Evolutionary conservation across 495 filamentous ascomycete genomes (phyloP), one percentile per base, ranked within the genome.

Genomic region (Hypoxylon rickii): DNA sequence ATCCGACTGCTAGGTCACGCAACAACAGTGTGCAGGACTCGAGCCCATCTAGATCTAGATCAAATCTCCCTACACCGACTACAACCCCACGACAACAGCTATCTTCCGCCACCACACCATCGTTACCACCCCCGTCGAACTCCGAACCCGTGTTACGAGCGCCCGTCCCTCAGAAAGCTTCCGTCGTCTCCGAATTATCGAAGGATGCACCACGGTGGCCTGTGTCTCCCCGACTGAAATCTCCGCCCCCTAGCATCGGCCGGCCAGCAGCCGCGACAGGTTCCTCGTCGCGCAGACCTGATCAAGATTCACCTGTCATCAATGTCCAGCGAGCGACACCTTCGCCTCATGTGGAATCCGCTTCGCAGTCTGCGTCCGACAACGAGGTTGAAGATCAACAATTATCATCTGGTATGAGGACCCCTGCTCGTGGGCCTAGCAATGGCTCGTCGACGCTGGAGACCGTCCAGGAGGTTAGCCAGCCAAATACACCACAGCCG

Each of bases 401-500:
- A 39, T 55, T 76, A 11, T 69, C 73, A 37, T 70, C 81, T 13
- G 85, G 83, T 41, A 83, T 85, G 72, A 76, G 77, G 64, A 86
- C 85, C 31, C 83, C 85, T 13, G 81, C 77, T 42, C 85, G 92
- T 66, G 85, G 82, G 18, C 75, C 75, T 38, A 87, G 83, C 63
- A 86, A 85, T 44, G 82, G 79, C 55, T 79, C 81, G 16, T 84
- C 89, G 13, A 83, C 83, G 34, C 75, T 98, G 44, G 94, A 96
- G 71, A 98, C 94, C 0, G 94, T 98, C 21, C 87, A 96, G 68
- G 94, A 98, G 75, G 85, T 85, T 40, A 96, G 90, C 71, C 81
- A 89, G 56, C 87, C 91, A 20, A 83, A 84, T 20, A 90, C 90
- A 10, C 89, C 89, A 0, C 81, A 78, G 7, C 50, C 52, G n/a